Evolutionary conservation across 2,329 filamentous ascomycete genomes (phyloP), one percentile per base, ranked within the genome.

Genomic region (Teratosphaeria zuluensis): DNA sequence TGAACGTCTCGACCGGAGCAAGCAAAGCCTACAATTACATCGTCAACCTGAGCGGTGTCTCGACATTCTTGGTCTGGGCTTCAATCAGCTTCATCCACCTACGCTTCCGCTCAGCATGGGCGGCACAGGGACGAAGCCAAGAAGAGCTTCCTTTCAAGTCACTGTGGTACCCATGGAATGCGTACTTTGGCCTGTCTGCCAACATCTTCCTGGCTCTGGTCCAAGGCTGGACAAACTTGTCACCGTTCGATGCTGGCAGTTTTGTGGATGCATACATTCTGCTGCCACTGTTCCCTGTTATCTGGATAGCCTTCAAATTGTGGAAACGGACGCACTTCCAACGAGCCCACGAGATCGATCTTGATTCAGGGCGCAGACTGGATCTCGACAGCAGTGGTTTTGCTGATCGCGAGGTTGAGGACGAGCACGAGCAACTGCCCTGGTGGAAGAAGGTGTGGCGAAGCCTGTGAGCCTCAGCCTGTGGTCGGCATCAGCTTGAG

Each of bases 61-160:
- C 84, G 42, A 88, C 86, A 0, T 89, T 89, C 67, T 70, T 89
- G 1, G 86, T 88, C 51, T 90, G 87, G 87, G 86, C 78, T 1
- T 80, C 80, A 42, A 90, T 90, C 65, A 84, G 80, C 30, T 81
- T 88, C 65, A 87, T 83, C 3, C 87, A 90, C 66, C 84, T 90
- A 61, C 84, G 86, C 28, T 89, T 90, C 71, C 84, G 87, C 35
- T 71, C 78, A 9, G 86, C 85, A 0, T 86, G 84, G 84, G 67
- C 71, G 9, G 73, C 71, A 0, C 84, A 88, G 68, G 83, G 84
- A 1, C 78, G 85, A 58, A 74, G 71, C 32, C 70, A 79, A 28
- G 74, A 76, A 16, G 74, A 75, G 1, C 72, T 84, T 0, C 81
- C 81, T 0, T 83, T 63, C 60, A 66, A 63, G 42, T 76, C 78